Evolutionary conservation across 1,284 basidiomycete genomes (phyloP).

Genomic region (Puccinia hordei): DNA sequence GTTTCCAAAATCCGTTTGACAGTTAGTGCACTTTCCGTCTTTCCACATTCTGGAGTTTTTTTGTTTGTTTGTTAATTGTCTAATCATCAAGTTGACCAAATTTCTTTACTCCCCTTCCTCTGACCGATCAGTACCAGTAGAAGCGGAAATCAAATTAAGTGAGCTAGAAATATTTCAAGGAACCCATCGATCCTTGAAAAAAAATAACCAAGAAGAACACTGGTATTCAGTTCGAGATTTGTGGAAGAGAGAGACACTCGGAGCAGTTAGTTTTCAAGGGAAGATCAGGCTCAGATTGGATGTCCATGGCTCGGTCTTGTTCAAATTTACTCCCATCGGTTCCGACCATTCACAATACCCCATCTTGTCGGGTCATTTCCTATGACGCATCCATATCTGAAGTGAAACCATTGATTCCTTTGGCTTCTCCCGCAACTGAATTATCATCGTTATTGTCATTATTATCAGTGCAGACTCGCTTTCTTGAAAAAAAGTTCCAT

Average conservation of each 20-base stretch:
- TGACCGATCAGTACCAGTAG: constrained; percentile 20
- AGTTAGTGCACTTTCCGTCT: constrained; percentile 13
- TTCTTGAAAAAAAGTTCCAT: too few species aligned
- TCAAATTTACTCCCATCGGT: constrained; percentile 20
- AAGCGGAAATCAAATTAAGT: constrained; percentile 29
- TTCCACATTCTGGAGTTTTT: not conserved
- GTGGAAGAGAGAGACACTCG: constrained; percentile 28
- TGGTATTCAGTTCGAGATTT: constrained; percentile 38
- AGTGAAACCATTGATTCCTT: too few species aligned
- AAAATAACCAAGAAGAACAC: not conserved
- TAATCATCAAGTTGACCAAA: not conserved
- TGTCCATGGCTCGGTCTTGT: constrained; percentile 9
- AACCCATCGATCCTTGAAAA: not conserved
- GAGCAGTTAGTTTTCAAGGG: constrained; percentile 25
- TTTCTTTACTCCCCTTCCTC: not conserved
- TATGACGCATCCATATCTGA: too few species aligned
- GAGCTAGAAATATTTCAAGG: constrained; percentile 15
- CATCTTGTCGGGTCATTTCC: too few species aligned
- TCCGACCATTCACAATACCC: too few species aligned
- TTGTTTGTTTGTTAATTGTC: not conserved
- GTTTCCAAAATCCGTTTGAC: constrained; percentile 26
- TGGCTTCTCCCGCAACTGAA: too few species aligned
- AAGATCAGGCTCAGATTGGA: constrained; percentile 5
- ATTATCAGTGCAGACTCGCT: too few species aligned
- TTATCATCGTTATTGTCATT: too few species aligned